Evolutionary conservation across 164 flowering plant genomes (phyloP), one percentile per base, ranked within the genome.

Genomic region (Houttuynia cordata): DNA sequence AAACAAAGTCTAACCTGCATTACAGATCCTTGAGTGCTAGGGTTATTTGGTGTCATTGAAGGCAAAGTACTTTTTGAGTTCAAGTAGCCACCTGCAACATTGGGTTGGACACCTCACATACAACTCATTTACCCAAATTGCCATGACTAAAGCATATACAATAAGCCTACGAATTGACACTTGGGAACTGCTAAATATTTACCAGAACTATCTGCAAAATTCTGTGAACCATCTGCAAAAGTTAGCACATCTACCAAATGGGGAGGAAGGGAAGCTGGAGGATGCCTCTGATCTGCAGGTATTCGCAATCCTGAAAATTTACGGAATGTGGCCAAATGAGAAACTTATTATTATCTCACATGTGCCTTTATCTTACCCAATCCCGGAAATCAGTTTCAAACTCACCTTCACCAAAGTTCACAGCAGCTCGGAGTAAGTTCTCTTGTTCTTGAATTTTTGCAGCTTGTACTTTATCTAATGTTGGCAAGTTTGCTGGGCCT

Each of bases 381-480:
- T 0, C 14, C 49, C 2, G 12, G 49, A 45, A 2, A 45, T 45
- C 0, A 45, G 4, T 8, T 14, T 45, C 15, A 10, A 13, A 6
- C 51, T 60, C 62, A 87, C 92, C 96, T 79, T 87, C 88, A 18
- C 97, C 97, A 66, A 64, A 70, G 73, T 93, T 89, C 19, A 90
- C 96, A 64, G 96, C 87, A 68, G 83, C 80, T 53, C 96, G 83
- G 49, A 91, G 93, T 60, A 79, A 57, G 72, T 71, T 85, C 67
- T 87, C 93, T 69, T 87, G 93, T 47, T 87, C 98, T 73, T 84
- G 93, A 71, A 92, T 89, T 75, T 92, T 89, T 47, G 87, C 87
- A 69, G 94, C 93, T 75, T 84, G 96, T 53, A 70, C 94, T 75
- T 89, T 92, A 73, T 92, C 97, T 25, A 89, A 57, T 24, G 91